Percentiles rank a stretch among this genome's conserved stretches.
Evolutionary conservation across 164 flowering plant species (phyloP).

Genomic region (Houttuynia cordata): DNA sequence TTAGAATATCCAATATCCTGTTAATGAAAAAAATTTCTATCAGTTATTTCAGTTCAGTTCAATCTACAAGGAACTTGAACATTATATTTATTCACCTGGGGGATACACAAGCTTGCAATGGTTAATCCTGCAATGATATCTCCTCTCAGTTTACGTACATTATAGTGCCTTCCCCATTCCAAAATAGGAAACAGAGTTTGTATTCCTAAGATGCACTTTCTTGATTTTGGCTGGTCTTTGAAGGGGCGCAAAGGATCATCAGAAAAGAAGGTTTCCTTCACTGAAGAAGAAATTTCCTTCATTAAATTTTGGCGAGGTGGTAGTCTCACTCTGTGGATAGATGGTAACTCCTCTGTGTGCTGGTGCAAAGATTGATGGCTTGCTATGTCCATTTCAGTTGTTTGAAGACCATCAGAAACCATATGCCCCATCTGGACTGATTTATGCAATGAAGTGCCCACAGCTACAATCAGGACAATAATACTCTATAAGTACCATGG

Average conservation of each 20-base stretch:
- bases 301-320: slow-evolving; percentile 48
- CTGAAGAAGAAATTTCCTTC: slow-evolving; percentile 30
- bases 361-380: slow-evolving; percentile 25
- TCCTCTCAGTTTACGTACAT: slow-evolving; percentile 38
- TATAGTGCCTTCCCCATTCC: slow-evolving; percentile 55
- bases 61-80: not conserved
- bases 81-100: slow-evolving; percentile 40
- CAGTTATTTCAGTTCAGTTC: not conserved
- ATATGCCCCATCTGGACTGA: slow-evolving; percentile 20
- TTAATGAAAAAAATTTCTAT: slow-evolving; percentile 1
- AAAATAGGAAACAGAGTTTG: slow-evolving; percentile 66
- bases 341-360: slow-evolving; percentile 11
- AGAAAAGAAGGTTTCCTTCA: slow-evolving; percentile 61
- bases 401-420: slow-evolving; percentile 17
- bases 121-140: slow-evolving; percentile 74
- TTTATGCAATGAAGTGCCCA: not conserved
- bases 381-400: slow-evolving; percentile 26
- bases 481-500: not conserved
- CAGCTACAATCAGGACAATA: not conserved
- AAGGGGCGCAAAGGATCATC: slow-evolving; percentile 71
- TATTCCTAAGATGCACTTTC: slow-evolving; percentile 41
- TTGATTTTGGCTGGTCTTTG: slow-evolving; percentile 50
- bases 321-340: slow-evolving; percentile 48
- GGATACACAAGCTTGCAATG: slow-evolving; percentile 83
- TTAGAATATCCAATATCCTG: slow-evolving; percentile 74